phyloP scores from a whole-genome alignment of 2,329 filamentous ascomycete species.

The Colletotrichum liriopes region DNA sequence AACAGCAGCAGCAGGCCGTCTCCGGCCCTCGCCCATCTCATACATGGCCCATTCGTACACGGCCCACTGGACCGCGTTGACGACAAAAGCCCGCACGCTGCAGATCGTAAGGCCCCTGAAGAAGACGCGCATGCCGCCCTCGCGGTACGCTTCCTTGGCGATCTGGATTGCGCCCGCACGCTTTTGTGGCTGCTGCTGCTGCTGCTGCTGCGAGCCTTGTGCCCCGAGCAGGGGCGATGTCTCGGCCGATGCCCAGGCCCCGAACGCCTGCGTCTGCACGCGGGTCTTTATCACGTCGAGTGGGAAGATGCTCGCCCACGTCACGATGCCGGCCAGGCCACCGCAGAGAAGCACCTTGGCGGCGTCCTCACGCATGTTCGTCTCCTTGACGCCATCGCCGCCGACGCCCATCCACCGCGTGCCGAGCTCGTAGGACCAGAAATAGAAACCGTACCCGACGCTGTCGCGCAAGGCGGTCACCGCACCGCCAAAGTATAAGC shows the following conservation, averaged over 20 bases:
- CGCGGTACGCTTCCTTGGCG: slow-evolving; percentile 75
- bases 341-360: slow-evolving; percentile 84
- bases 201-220: slow-evolving; percentile 44
- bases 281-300: slow-evolving; percentile 94
- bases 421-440: slow-evolving; percentile 90
- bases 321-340: slow-evolving; percentile 87
- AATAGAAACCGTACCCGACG: slow-evolving; percentile 97
- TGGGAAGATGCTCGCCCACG: slow-evolving; percentile 93
- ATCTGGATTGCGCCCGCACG: slow-evolving; percentile 73
- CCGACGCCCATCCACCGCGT: slow-evolving; percentile 70
- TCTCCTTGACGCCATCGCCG: slow-evolving; percentile 39
- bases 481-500: slow-evolving; percentile 85
- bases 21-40: slow-evolving; percentile 61
- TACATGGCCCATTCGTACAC: slow-evolving; percentile 91
- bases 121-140: slow-evolving; percentile 75
- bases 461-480: slow-evolving; percentile 89
- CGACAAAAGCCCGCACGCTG: slow-evolving; percentile 88
- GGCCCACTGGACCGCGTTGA: slow-evolving; percentile 95
- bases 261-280: slow-evolving; percentile 80
- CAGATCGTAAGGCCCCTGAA: slow-evolving; percentile 85
- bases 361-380: slow-evolving; percentile 60
- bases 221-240: slow-evolving; percentile 52
- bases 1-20: slow-evolving; percentile 35
- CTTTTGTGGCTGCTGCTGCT: slow-evolving; percentile 47
- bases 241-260: slow-evolving; percentile 42